phyloP scores from a whole-genome alignment of 2,329 filamentous ascomycete species.

The Fusarium foetens region DNA sequence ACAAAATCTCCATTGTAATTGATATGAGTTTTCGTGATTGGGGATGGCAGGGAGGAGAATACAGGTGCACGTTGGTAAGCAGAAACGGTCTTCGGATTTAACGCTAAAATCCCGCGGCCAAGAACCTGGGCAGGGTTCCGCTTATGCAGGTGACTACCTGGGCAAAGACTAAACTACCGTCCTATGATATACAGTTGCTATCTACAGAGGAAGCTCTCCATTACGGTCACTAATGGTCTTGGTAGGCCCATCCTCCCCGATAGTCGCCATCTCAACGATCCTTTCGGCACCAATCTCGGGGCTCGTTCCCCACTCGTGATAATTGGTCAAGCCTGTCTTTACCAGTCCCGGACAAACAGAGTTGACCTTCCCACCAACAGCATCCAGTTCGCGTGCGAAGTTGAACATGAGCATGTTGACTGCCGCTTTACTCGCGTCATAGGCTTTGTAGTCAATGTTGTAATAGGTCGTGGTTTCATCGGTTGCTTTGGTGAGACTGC shows the following conservation, averaged over 20 bases:
- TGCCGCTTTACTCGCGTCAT: constrained; percentile 55
- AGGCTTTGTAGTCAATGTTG: constrained; percentile 46
- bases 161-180: neutral
- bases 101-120: constrained; percentile 8
- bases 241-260: constrained; percentile 45
- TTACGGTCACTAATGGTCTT: constrained; percentile 43
- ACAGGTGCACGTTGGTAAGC: neutral
- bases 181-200: no score
- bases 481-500: constrained; percentile 44
- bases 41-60: no score
- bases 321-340: constrained; percentile 44
- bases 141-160: no score
- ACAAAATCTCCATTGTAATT: neutral
- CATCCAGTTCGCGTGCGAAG: constrained; percentile 47
- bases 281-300: constrained; percentile 45
- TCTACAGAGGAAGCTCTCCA: constrained; percentile 37
- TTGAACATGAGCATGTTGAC: constrained; percentile 54
- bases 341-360: constrained; percentile 52
- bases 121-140: no score
- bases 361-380: constrained; percentile 49
- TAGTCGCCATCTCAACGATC: constrained; percentile 47
- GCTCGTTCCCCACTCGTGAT: constrained; percentile 15
- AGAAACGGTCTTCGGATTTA: constrained; percentile 18
- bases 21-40: accelerated
- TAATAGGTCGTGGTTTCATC: constrained; percentile 46